These are phyloP conservation scores for Fraxinus floribunda DNA, from an alignment of 305 asterid genomes.

Conservation along the genomic window DNA sequence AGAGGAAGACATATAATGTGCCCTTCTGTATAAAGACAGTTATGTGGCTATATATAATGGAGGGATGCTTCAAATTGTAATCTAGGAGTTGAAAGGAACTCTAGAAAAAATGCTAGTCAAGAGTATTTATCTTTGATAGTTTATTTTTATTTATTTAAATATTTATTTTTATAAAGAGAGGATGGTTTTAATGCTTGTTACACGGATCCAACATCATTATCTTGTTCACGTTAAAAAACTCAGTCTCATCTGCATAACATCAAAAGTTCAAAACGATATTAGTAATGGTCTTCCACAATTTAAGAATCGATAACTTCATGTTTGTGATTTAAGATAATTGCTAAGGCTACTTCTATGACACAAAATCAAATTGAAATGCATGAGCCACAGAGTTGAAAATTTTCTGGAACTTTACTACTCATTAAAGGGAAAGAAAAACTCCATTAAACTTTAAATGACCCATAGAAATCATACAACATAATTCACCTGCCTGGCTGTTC, in stretches of 20 bases:
- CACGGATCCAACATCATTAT: background rate
- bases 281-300: background rate
- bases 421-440: background rate
- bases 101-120: background rate
- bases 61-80: background rate
- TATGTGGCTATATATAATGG: background rate
- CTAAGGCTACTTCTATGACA: background rate
- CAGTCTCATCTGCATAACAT: background rate
- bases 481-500: background rate
- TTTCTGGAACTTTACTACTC: background rate
- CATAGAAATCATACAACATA: background rate
- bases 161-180: background rate
- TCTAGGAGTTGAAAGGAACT: background rate
- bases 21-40: background rate
- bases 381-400: background rate
- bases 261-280: background rate
- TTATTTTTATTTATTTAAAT: too few species aligned
- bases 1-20: background rate
- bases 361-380: background rate
- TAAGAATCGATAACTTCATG: background rate
- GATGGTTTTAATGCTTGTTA: background rate
- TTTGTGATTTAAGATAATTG: background rate
- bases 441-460: background rate
- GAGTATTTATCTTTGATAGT: background rate
- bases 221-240: background rate